phyloP scores from a whole-genome alignment of 306 rosid genomes.

The Luffa aegyptiaca region DNA sequence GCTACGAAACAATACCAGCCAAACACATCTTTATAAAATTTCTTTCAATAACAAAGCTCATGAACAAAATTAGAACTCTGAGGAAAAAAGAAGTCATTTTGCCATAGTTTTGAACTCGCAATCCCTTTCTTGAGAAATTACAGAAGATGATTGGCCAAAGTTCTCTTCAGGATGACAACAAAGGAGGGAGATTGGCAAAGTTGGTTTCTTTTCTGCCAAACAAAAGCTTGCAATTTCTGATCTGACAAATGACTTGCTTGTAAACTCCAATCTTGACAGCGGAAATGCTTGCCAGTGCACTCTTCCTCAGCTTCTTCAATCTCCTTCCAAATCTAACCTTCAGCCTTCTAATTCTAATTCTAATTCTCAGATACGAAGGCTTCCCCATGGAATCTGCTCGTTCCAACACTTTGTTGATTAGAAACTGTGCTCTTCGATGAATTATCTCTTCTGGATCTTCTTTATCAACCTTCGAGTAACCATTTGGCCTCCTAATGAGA shows the following conservation, averaged over 20 bases:
- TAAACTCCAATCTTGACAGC: constrained; percentile 35
- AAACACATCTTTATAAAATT: background rate
- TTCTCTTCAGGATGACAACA: constrained; percentile 8
- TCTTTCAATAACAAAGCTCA: background rate
- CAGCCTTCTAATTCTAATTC: constrained; percentile 56
- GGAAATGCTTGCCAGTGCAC: constrained; percentile 25
- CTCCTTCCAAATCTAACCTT: constrained; percentile 70
- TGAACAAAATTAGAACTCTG: background rate
- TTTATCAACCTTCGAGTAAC: constrained; percentile 57
- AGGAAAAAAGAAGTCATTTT: background rate
- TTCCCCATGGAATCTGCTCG: constrained; percentile 35
- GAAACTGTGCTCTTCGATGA: constrained; percentile 64
- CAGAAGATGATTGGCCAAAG: background rate
- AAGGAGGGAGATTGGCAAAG: constrained; percentile 26
- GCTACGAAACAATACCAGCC: background rate
- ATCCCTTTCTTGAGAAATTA: background rate
- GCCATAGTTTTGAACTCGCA: background rate
- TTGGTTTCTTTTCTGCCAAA: constrained; percentile 24
- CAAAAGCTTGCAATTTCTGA: constrained; percentile 42
- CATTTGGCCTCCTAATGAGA: constrained; percentile 12
- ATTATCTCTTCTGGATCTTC: constrained; percentile 61
- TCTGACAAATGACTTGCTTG: constrained; percentile 32
- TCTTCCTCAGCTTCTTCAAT: constrained; percentile 56
- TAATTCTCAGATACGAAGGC: constrained; percentile 38
- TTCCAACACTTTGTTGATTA: constrained; percentile 59